A percentile compares a stretch with the other conserved stretches of the same genome.
These are phyloP conservation scores for Dioscorea dumetorum DNA, from an alignment of 106 monocot species.

Conservation along the genomic window DNA sequence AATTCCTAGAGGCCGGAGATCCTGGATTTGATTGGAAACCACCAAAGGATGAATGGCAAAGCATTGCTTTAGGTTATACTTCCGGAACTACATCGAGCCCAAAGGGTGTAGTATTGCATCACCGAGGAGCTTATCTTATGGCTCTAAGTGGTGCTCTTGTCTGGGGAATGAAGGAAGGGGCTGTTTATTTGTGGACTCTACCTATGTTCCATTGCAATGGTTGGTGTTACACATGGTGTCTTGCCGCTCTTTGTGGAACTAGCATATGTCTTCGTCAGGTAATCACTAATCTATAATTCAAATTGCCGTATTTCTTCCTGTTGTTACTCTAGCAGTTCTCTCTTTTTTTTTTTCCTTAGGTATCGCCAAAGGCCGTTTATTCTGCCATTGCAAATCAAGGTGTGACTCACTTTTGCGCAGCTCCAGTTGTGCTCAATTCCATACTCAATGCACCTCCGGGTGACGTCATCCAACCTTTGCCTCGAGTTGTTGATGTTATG, in stretches of 20 bases:
- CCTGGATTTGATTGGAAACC: constrained; percentile 69
- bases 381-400: constrained; percentile 59
- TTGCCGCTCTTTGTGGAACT: constrained; percentile 90
- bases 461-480: constrained; percentile 50
- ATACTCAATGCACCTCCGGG: constrained; percentile 43
- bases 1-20: constrained; percentile 73
- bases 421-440: constrained; percentile 57
- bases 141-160: constrained; percentile 64
- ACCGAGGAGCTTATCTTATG: constrained; percentile 95
- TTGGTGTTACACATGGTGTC: constrained; percentile 83
- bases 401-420: constrained; percentile 71
- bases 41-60: constrained; percentile 95
- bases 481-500: constrained; percentile 48
- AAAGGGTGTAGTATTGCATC: constrained; percentile 91
- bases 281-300: background rate
- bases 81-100: constrained; percentile 95
- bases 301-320: no score
- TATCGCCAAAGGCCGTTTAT: constrained; percentile 56
- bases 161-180: constrained; percentile 89
- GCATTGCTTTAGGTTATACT: constrained; percentile 91
- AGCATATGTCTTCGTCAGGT: constrained; percentile 97
- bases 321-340: no score
- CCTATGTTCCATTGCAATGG: constrained; percentile 99
- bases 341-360: constrained; percentile 18
- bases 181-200: constrained; percentile 84